Evolutionary conservation across 1,139 yeast species (phyloP), one percentile per base, ranked within the genome.

Genomic region (Zhuliangozyma blackwelliae): DNA sequence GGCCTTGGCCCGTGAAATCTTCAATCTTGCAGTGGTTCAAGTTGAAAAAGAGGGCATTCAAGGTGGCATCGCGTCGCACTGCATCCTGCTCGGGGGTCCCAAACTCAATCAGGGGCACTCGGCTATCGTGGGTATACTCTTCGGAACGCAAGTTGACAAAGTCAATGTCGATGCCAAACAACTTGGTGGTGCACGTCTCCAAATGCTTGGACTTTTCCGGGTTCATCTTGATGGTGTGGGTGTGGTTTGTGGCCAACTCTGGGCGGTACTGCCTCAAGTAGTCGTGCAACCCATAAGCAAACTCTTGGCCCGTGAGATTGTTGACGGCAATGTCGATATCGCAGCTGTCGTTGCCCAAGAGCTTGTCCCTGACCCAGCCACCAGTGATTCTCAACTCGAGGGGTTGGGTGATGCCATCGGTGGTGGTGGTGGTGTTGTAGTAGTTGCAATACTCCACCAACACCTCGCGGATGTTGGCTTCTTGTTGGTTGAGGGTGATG

Each of bases 321-420:
- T 92, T 89, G 40, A 94, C 76, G 7, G 97, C 97, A 38, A 92
- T 86, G 52, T 92, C 99, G 30, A 92, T 68, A 57, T 92, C 99
- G 53, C 92, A 81, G 37, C 94, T 82, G 25, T 77, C 79, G 34
- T 73, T 70, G 0, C 95, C 95, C 28, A 94, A 65, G 28, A 92
- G 64, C 63, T 92, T 92, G 59, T 92, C 99, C 50, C 99, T 74
- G 5, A 92, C 99, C 99, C 99, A 92, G 1, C 99, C 99, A 25
- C 99, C 99, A 0, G 97, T 90, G 49, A 92, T 85, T 45, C 99
- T 62, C 16, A 90, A 68, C 25, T 75, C 81, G 19, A 71, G 44
- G 16, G 46, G 50, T 25, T 44, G 34, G 6, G 40, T 36, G n/a
- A 25, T 12, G 27, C 12, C 12, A 23, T 28, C 33, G 19, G 28